phyloP scores from a whole-genome alignment of 805 yeast genomes.

The Candida krabiensis region DNA sequence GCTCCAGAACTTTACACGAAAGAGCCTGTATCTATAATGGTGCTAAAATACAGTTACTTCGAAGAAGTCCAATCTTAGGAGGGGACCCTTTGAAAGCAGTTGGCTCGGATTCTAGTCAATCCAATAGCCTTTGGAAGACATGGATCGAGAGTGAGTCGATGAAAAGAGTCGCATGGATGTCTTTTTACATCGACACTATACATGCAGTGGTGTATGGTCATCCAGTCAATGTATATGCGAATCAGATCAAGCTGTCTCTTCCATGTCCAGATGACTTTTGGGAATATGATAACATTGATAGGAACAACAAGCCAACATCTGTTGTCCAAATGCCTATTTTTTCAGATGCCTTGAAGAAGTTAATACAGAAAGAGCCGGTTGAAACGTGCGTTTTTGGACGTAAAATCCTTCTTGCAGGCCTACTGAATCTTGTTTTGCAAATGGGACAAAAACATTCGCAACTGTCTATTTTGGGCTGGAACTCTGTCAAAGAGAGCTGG shows the following conservation, averaged over 20 bases:
- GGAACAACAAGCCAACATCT: conserved; percentile 17
- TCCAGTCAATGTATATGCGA: conserved; percentile 47
- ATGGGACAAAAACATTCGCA: conserved; percentile 59
- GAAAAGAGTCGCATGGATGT: conserved; percentile 72
- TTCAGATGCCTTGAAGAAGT: conserved; percentile 26
- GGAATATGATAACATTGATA: conserved; percentile 32
- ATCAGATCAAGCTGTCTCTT: conserved; percentile 53
- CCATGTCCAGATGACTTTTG: conserved; percentile 61
- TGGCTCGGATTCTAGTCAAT: conserved; percentile 27
- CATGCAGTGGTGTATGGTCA: conserved; percentile 78
- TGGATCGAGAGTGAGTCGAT: conserved; percentile 78
- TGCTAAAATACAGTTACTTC: conserved; percentile 48
- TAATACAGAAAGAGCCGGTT: conserved; percentile 46
- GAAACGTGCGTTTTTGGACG: conserved; percentile 55
- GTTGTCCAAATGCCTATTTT: conserved; percentile 28
- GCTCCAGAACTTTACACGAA: conserved; percentile 47
- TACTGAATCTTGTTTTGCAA: conserved; percentile 59
- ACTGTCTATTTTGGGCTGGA: conserved; percentile 38
- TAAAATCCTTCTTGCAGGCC: conserved; percentile 59
- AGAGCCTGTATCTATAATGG: conserved; percentile 53
- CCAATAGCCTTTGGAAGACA: conserved; percentile 38
- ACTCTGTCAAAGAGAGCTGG: conserved; percentile 46
- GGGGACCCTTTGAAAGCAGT: conserved; percentile 39
- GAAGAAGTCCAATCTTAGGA: conserved; percentile 47
- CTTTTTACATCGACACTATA: conserved; percentile 70